phyloP scores from a whole-genome alignment of 2,329 filamentous ascomycete genomes.

The Apiospora koreana region DNA sequence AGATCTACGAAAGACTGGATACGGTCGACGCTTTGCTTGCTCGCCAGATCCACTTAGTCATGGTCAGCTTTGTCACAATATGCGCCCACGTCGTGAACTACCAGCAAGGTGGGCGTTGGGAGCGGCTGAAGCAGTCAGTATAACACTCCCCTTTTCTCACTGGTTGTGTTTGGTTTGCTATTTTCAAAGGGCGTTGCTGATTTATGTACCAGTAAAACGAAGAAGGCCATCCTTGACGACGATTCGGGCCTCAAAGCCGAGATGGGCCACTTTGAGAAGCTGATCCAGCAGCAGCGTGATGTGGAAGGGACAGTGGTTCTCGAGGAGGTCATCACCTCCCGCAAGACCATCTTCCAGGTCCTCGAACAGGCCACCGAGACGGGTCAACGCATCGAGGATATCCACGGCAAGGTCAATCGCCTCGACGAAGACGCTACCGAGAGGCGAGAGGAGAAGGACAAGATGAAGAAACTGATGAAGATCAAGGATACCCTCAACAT shows the following conservation, averaged over 20 bases:
- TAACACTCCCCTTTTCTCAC: too few relatives aligned
- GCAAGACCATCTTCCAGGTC: neutral
- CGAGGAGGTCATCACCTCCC: slow-evolving; percentile 14
- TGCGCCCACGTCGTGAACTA: slow-evolving; percentile 31
- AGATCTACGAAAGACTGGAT: neutral
- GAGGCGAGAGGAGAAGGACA: neutral
- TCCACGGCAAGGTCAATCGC: neutral
- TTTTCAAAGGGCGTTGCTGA: too few relatives aligned
- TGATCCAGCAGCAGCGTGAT: slow-evolving; percentile 22
- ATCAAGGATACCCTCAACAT: neutral
- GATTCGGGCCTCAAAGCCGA: slow-evolving; percentile 22
- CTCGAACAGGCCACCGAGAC: neutral
- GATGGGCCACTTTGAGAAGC: slow-evolving; percentile 22
- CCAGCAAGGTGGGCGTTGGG: slow-evolving; percentile 23
- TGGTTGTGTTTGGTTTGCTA: too few relatives aligned
- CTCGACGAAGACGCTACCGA: neutral
- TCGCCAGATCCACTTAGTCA: slow-evolving; percentile 13
- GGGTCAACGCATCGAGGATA: neutral
- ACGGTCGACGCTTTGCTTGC: neutral
- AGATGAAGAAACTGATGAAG: neutral
- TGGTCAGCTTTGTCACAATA: slow-evolving; percentile 28
- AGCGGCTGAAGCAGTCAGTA: slow-evolving; percentile 21
- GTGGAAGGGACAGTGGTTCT: slow-evolving; percentile 28
- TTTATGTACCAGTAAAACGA: neutral
- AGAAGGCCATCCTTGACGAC: slow-evolving; percentile 25